A percentile compares a stretch with the other conserved stretches of the same genome.
phyloP scores from a whole-genome alignment of 352 stramenopile genomes.

The Phytophthora cactorum region DNA sequence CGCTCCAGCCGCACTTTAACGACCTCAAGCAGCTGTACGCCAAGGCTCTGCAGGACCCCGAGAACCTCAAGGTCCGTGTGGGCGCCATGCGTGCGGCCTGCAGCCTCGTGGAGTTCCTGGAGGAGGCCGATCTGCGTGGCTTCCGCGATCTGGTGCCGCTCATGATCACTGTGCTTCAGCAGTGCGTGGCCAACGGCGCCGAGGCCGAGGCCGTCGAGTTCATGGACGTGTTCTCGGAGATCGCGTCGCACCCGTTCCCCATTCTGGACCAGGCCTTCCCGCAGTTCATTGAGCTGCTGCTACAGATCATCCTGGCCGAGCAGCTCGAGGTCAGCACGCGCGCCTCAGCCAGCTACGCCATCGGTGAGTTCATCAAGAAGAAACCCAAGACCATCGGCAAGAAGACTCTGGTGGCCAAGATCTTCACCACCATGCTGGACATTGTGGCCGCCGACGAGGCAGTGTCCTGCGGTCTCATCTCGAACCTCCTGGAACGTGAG shows the following conservation, averaged over 20 bases:
- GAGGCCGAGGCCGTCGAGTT: slow-evolving; percentile 88
- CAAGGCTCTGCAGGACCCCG: slow-evolving; percentile 73
- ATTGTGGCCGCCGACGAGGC: slow-evolving; percentile 80
- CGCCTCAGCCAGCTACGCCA: slow-evolving; percentile 79
- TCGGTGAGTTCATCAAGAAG: slow-evolving; percentile 89
- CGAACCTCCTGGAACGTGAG: slow-evolving; percentile 80
- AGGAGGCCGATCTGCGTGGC: slow-evolving; percentile 69
- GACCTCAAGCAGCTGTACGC: slow-evolving; percentile 84
- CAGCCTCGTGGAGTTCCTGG: slow-evolving; percentile 81
- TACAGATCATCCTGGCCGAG: slow-evolving; percentile 82
- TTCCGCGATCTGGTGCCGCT: slow-evolving; percentile 83
- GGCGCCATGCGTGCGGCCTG: slow-evolving; percentile 83
- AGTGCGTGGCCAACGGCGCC: slow-evolving; percentile 79
- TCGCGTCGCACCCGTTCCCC: slow-evolving; percentile 85
- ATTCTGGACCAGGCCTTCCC: slow-evolving; percentile 84
- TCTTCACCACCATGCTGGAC: slow-evolving; percentile 89
- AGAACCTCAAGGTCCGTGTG: slow-evolving; percentile 85
- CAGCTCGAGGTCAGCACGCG: slow-evolving; percentile 82
- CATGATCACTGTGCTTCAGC: slow-evolving; percentile 88
- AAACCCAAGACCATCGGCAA: slow-evolving; percentile 92
- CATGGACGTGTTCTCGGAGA: slow-evolving; percentile 87
- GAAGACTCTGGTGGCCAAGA: slow-evolving; percentile 81
- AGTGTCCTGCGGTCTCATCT: slow-evolving; percentile 86
- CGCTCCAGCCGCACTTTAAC: slow-evolving; percentile 82
- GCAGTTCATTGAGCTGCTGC: slow-evolving; percentile 82